Base-by-base conservation (phyloP, 768 basidiomycete species). In the Psilocybe tampanensis region DNA sequence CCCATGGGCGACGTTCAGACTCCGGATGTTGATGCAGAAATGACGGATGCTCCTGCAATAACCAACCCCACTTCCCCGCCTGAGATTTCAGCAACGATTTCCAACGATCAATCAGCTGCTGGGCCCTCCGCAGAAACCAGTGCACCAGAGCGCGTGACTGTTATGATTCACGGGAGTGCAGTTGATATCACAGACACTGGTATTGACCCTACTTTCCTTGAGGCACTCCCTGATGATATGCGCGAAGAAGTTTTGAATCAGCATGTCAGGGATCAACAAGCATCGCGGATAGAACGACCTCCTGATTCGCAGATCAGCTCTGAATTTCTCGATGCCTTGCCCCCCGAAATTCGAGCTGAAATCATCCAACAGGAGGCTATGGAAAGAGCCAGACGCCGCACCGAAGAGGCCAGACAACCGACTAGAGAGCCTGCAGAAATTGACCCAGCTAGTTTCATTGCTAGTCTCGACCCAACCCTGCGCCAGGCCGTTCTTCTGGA, bases 131-230 rank as follows among this genome's bases (percentile, higher is more conserved):
- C 54, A 24, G 43, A 29, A 6, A 26, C 42, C 3, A 70, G 62
- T 51, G 64, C 66, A n/a, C 67, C 76, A 34, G 80, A 86, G 61
- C 86, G 97, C 33, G 80, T 96, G 23, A 94, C 92, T 1, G 90
- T 99, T 66, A 82, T 85, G 74, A 93, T 99, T 52, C 92, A 95
- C 70, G 97, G 97, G 50, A 92, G 85, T 60, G 80, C 88, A 7
- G 93, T 98, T 23, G 97, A 99, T 68, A 99, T 99, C 69, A 99
- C 97, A 2, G 95, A 98, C 65, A 96, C 95, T 34, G 97, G 97
- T 4, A 98, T 99, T 67, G 97, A 99, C 69, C 94, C 95, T 2
- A 95, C 94, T 5, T 99, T 99, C 82, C 77, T 99, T 55, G 95
- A 98, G 74, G 97, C 97, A 22, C 76, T 99, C 8, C 97, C 97